Evolutionary conservation across 2,329 filamentous ascomycete species (phyloP).

Genomic region (Aschersonia sp.): DNA sequence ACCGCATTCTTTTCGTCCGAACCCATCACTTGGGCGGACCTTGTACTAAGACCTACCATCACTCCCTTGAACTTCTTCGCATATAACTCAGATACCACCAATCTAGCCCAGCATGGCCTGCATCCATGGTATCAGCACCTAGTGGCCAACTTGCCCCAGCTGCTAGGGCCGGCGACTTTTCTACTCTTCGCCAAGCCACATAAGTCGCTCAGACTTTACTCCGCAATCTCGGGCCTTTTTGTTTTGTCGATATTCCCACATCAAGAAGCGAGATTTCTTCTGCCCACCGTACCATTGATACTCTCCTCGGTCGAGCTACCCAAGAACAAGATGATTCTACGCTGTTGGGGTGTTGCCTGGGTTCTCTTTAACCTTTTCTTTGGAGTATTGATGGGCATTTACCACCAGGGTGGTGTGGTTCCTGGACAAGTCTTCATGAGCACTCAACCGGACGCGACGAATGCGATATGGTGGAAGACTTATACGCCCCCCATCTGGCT

Average conservation of each 20-base stretch:
- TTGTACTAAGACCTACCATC: conserved; percentile 52
- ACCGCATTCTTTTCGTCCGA: conserved; percentile 65
- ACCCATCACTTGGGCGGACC: conserved; percentile 47
- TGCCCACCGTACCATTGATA: conserved; percentile 63
- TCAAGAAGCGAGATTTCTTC: conserved; percentile 65
- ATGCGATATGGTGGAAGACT: conserved; percentile 75
- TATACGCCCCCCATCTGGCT: conserved; percentile 74
- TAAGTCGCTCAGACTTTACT: conserved; percentile 48
- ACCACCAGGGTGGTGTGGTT: conserved; percentile 68
- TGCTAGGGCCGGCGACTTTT: conserved; percentile 55
- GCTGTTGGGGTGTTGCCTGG: conserved; percentile 48
- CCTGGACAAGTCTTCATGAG: conserved; percentile 64
- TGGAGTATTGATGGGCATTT: conserved; percentile 63
- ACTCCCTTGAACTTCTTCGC: conserved; percentile 65
- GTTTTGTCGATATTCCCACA: conserved; percentile 64
- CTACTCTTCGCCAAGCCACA: conserved; percentile 45
- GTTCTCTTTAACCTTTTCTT: conserved; percentile 54
- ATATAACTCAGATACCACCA: conserved; percentile 58
- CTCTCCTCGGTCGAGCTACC: conserved; percentile 59
- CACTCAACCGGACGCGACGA: conserved; percentile 51
- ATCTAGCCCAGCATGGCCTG: conserved; percentile 61
- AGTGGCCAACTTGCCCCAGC: conserved; percentile 51
- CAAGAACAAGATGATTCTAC: conserved; percentile 30
- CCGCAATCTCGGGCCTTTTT: conserved; percentile 57
- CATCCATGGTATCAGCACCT: conserved; percentile 70